Conservation (phyloP, 306 rosid genomes). For the Prunus mongolica region DNA sequence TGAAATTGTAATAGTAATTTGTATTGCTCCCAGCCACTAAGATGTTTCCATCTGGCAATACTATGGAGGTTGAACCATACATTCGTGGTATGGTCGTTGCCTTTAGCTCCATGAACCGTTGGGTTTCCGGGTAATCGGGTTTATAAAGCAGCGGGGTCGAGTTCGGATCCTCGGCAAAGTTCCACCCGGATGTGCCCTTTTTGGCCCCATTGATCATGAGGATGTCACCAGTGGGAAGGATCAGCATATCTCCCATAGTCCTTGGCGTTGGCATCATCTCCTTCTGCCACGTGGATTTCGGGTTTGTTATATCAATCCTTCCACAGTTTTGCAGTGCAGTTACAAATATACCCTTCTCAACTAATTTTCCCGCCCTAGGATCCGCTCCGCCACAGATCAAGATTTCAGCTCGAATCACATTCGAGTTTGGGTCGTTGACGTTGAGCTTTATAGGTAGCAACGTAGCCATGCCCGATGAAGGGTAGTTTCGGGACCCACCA, state of each 20-base stretch:
- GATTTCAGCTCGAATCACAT: slow-evolving; percentile 38
- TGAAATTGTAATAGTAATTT: slow-evolving; percentile 26
- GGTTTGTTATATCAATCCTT: slow-evolving; percentile 46
- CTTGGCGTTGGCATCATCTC: slow-evolving; percentile 55
- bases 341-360: background rate
- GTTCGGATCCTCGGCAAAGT: slow-evolving; percentile 35
- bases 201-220: slow-evolving; percentile 49
- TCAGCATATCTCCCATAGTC: slow-evolving; percentile 52
- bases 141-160: slow-evolving; percentile 37
- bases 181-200: slow-evolving; percentile 55
- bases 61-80: slow-evolving; percentile 47
- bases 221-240: slow-evolving; percentile 57
- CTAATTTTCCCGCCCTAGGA: slow-evolving; percentile 17
- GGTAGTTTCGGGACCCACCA: slow-evolving; percentile 63
- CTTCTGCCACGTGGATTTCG: slow-evolving; percentile 41
- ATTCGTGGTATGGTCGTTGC: slow-evolving; percentile 34
- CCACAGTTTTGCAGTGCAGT: slow-evolving; percentile 44
- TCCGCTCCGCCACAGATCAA: slow-evolving; percentile 68
- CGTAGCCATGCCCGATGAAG: slow-evolving; percentile 68
- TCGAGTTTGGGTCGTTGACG: slow-evolving; percentile 13
- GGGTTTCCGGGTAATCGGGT: slow-evolving; percentile 11
- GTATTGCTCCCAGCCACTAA: slow-evolving; percentile 51
- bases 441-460: slow-evolving; percentile 49
- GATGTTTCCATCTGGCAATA: slow-evolving; percentile 37
- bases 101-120: slow-evolving; percentile 33